Base-by-base conservation (phyloP, 768 basidiomycete species). In the Leccinum aurantiacum region DNA sequence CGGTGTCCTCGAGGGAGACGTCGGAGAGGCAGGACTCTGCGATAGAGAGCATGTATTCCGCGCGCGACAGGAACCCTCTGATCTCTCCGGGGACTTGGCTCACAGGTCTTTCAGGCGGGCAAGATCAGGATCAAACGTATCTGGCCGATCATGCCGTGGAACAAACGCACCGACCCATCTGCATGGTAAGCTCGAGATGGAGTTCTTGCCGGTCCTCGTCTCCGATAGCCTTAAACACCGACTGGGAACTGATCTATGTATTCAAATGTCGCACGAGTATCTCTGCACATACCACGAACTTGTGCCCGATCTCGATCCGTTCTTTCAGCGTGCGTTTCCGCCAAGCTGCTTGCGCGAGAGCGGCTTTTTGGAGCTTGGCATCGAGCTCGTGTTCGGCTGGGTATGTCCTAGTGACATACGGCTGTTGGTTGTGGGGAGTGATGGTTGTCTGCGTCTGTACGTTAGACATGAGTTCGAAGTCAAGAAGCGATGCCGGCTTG, bases 131-230 rank as follows among this genome's bases (percentile, higher is more conserved):
- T 57, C 49, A 61, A 50, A 27, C 13, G 33, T 41, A 53, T 29
- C 25, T 41, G n/a, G 50, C 29, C 6, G 4, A 38, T 44, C 25
- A 35, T 25, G 53, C 41, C 2, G n/a, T 29, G 11, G 29, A 51
- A 44, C 29, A 35, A 51, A 74, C 85, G 64, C 61, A 93, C 93
- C 94, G 79, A 38, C 96, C 96, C 90, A 99, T 98, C 75, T 97
- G 92, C 55, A 87, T 65, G 1, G 93, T 87, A 55, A 98, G 78
- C 66, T 98, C 95, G 33, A 82, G 68, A 0, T 86, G 84, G 14
- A 69, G 60, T 24, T 57, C 33, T 35, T 67, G 57, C 17, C 93
- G 82, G 31, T 90, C 84, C 17, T 89, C 83, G 8, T 75, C 74
- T 25, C 57, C 58, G 17, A 69, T 74, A 5, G 72, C 72, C 63